Percentiles rank a stretch among this genome's conserved stretches.
These are phyloP conservation scores for Sparassis latifolia DNA, from an alignment of 1,284 basidiomycete genomes.

Conservation along the genomic window DNA sequence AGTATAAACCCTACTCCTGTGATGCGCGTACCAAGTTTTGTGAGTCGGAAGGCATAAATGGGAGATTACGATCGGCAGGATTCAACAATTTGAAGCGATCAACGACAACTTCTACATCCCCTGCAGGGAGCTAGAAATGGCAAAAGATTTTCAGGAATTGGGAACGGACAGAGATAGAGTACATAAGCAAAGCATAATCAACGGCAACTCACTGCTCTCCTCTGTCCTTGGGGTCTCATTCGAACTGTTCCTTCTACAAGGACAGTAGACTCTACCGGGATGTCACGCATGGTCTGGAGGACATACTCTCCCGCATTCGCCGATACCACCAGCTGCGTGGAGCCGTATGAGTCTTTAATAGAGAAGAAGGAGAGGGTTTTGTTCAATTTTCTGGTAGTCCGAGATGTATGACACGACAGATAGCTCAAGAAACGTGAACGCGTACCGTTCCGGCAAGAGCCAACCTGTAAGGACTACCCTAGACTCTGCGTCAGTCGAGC, in stretches of 20 bases:
- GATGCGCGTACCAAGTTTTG: conserved; percentile 58
- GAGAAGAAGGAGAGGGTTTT: conserved; percentile 73
- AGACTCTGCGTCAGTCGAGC: neutral
- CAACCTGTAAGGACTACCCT: conserved; percentile 72
- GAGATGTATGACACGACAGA: neutral
- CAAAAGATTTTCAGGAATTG: neutral
- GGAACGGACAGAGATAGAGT: neutral
- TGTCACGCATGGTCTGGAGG: conserved; percentile 44
- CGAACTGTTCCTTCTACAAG: conserved; percentile 68
- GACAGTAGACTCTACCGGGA: conserved; percentile 74
- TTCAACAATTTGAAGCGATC: conserved; percentile 71
- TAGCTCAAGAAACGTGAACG: conserved; percentile 13
- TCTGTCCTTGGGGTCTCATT: conserved; percentile 55
- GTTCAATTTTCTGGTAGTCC: conserved; percentile 48
- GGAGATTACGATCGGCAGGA: conserved; percentile 61
- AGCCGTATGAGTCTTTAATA: conserved; percentile 72
- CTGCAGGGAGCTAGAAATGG: conserved; percentile 46
- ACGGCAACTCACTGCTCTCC: conserved; percentile 31
- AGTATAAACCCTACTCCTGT: conserved; percentile 4
- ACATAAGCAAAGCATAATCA: neutral
- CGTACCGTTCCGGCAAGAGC: conserved; percentile 69
- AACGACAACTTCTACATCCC: conserved; percentile 80
- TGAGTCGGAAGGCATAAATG: conserved; percentile 76
- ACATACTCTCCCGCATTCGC: conserved; percentile 23
- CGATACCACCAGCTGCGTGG: conserved; percentile 71